These are phyloP conservation scores for Brettanomyces anomalus DNA, from an alignment of 805 yeast genomes.

Conservation along the genomic window DNA sequence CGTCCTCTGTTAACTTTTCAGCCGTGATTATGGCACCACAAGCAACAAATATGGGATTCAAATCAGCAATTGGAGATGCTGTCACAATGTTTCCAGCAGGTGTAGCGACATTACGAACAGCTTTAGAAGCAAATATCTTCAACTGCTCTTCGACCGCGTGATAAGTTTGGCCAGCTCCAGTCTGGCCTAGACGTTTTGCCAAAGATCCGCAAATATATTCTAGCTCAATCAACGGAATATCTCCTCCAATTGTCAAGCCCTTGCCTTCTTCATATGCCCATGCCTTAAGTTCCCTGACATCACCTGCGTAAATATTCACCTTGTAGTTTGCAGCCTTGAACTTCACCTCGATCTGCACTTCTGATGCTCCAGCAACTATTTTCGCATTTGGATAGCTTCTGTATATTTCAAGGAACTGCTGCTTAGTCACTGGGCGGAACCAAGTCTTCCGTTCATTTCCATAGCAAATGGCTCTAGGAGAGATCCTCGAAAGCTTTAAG, in stretches of 20 bases:
- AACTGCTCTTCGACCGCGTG: slow-evolving; percentile 31
- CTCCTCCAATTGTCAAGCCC: slow-evolving; percentile 36
- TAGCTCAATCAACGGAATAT: slow-evolving; percentile 30
- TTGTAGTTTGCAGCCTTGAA: slow-evolving; percentile 33
- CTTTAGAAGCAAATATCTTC: slow-evolving; percentile 40
- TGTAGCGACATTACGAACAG: slow-evolving; percentile 40
- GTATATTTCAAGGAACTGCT: slow-evolving; percentile 28
- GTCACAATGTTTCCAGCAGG: slow-evolving; percentile 42
- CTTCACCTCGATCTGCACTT: slow-evolving; percentile 38
- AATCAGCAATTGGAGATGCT: slow-evolving; percentile 40
- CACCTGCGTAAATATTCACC: slow-evolving; percentile 33
- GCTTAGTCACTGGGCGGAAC: slow-evolving; percentile 34
- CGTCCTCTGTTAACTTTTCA: slow-evolving; percentile 21
- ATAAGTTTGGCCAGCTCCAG: slow-evolving; percentile 27
- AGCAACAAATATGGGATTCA: slow-evolving; percentile 37
- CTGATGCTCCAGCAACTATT: slow-evolving; percentile 39
- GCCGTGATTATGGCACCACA: slow-evolving; percentile 31
- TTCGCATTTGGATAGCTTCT: slow-evolving; percentile 28
- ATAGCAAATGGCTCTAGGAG: slow-evolving; percentile 23
- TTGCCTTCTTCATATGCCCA: slow-evolving; percentile 29
- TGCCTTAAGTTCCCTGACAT: slow-evolving; percentile 30
- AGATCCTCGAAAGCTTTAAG: slow-evolving; percentile 21
- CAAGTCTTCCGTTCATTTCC: slow-evolving; percentile 33
- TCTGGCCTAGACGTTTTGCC: slow-evolving; percentile 13
- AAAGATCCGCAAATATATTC: slow-evolving; percentile 29